These are phyloP conservation scores for Rhododendron simsii DNA, from an alignment of 148 eudicot genomes.

Conservation along the genomic window DNA sequence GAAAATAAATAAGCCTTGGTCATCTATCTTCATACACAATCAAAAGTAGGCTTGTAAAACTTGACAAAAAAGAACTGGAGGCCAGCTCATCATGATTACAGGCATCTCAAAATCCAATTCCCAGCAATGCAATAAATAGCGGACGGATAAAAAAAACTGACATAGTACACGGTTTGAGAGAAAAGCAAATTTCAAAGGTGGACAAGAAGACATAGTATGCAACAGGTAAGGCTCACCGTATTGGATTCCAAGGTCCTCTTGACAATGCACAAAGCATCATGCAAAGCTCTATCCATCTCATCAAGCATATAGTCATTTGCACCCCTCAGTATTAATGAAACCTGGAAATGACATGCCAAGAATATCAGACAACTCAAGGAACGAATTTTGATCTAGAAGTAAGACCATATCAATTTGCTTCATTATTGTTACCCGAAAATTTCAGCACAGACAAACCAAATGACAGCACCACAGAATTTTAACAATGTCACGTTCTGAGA, in stretches of 20 bases:
- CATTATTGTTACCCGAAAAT: neutral
- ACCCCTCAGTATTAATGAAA: constrained; percentile 81
- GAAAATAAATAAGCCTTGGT: neutral
- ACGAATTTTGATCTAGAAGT: neutral
- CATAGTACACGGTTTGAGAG: neutral
- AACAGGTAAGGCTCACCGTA: constrained; percentile 39
- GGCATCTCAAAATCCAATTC: neutral
- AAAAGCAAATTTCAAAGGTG: neutral
- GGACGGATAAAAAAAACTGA: neutral
- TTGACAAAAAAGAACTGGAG: neutral
- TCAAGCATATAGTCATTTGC: constrained; percentile 99
- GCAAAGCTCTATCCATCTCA: constrained; percentile 98
- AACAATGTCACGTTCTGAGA: constrained; percentile 2
- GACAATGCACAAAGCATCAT: constrained; percentile 93
- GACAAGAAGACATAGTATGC: neutral
- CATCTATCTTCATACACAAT: neutral
- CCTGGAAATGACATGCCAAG: constrained; percentile 41
- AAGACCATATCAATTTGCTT: neutral
- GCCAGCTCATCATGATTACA: neutral
- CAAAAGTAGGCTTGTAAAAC: neutral
- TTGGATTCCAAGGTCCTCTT: constrained; percentile 95
- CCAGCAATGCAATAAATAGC: neutral
- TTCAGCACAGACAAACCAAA: neutral
- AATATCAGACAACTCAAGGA: neutral
- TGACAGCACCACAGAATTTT: neutral